A percentile compares a stretch with the other conserved stretches of the same genome.
Conservation (phyloP, 306 rosid genomes). For the Cicer pinnatifidum region DNA sequence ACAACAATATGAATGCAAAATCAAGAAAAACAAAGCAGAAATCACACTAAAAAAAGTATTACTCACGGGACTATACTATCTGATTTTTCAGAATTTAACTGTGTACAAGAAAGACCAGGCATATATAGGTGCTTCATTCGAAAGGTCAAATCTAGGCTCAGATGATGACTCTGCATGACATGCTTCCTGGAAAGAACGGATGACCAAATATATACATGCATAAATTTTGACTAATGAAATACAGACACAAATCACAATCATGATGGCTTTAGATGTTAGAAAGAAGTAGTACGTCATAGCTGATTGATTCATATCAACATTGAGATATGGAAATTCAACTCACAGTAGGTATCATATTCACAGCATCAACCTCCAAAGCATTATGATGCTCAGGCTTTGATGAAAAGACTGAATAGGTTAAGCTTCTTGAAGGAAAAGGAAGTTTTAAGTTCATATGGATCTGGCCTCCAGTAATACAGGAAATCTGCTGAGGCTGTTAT, state of each 20-base stretch:
- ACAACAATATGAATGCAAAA: neutral
- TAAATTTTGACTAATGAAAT: constrained; percentile 3
- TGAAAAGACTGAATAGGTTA: constrained; percentile 60
- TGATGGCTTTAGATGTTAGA: neutral
- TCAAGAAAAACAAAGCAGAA: constrained; percentile 11
- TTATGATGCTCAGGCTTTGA: constrained; percentile 50
- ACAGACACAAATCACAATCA: constrained; percentile 18
- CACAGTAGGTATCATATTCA: constrained; percentile 41
- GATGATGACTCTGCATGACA: constrained; percentile 33
- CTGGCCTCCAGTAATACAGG: constrained; percentile 65
- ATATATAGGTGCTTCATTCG: constrained; percentile 42
- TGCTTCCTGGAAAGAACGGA: constrained; percentile 46
- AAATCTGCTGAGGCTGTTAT: constrained; percentile 92
- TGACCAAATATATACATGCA: constrained; percentile 16
- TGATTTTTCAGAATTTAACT: constrained; percentile 47
- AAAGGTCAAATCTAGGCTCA: constrained; percentile 39
- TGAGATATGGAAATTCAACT: constrained; percentile 29
- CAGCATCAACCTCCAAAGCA: constrained; percentile 54
- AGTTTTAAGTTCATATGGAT: constrained; percentile 47
- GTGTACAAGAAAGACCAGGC: constrained; percentile 29
- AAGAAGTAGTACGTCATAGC: neutral
- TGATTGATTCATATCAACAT: constrained; percentile 5
- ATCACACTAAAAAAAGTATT: neutral
- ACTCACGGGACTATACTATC: constrained; percentile 55
- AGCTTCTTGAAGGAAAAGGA: constrained; percentile 72